A percentile compares a stretch with the other conserved stretches of the same genome.
Conservation (phyloP, 148 eudicot genomes). For the Dianthus caryophyllus region DNA sequence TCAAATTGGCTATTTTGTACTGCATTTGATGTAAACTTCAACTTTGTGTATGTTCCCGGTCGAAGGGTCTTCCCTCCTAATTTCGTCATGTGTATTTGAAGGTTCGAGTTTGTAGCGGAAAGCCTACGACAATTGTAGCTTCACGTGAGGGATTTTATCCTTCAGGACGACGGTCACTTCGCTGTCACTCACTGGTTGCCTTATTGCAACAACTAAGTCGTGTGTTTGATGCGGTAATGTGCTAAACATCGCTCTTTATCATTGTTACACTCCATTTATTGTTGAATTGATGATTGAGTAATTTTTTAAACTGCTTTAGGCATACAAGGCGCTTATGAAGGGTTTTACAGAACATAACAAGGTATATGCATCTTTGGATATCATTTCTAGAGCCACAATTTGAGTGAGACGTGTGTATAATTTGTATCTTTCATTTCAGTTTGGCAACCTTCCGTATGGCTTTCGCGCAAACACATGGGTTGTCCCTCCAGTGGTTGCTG, state of each 20-base stretch:
- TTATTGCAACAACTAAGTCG: slow-evolving; percentile 75
- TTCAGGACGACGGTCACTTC: slow-evolving; percentile 58
- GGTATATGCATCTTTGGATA: slow-evolving; percentile 38
- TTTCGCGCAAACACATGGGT: slow-evolving; percentile 94
- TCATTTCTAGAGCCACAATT: slow-evolving; percentile 3
- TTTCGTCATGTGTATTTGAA: slow-evolving; percentile 23
- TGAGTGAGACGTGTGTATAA: slow-evolving; percentile 7
- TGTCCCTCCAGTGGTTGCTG: slow-evolving; percentile 74
- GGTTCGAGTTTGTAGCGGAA: slow-evolving; percentile 87
- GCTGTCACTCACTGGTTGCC: slow-evolving; percentile 65
- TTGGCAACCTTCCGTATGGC: slow-evolving; percentile 95
- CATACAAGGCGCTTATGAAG: slow-evolving; percentile 85
- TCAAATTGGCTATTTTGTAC: not conserved
- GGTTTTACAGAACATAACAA: slow-evolving; percentile 81
- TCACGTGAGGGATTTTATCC: slow-evolving; percentile 75
- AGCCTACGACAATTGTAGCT: slow-evolving; percentile 80
- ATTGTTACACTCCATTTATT: not conserved
- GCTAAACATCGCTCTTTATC: not conserved
- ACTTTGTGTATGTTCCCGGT: not conserved
- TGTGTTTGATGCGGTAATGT: slow-evolving; percentile 64
- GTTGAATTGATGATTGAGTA: not conserved
- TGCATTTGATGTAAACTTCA: slow-evolving; percentile 5
- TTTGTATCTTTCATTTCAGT: slow-evolving; percentile 42
- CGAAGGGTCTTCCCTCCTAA: not conserved
- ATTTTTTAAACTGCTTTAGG: slow-evolving; percentile 33